Percentiles rank a stretch among this genome's conserved stretches.
phyloP scores from a whole-genome alignment of 2,329 filamentous ascomycete genomes.

The Aspergillus bombycis region DNA sequence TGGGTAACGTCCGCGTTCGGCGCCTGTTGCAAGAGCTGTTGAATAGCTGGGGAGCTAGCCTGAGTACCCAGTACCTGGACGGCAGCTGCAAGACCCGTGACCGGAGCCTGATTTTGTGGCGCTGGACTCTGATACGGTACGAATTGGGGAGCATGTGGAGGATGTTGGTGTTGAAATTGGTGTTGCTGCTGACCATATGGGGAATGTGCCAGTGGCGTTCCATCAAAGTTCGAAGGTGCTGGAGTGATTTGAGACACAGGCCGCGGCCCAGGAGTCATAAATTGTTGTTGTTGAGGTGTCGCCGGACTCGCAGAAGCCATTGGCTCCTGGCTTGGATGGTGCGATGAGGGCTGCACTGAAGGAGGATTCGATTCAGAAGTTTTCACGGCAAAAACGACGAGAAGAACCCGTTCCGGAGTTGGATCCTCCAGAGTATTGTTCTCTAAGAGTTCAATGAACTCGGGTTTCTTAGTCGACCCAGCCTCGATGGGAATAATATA shows the following conservation, averaged over 20 bases:
- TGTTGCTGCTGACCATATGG: constrained; percentile 23
- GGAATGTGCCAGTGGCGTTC: constrained; percentile 18
- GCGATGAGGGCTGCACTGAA: constrained; percentile 45
- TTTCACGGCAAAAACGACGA: constrained; percentile 83
- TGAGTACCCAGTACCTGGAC: constrained; percentile 66
- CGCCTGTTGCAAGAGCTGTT: constrained; percentile 70
- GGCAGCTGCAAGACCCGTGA: constrained; percentile 59
- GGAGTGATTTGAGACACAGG: constrained; percentile 25
- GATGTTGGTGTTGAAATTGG: constrained; percentile 18
- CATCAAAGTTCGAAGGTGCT: constrained; percentile 26
- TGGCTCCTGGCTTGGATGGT: constrained; percentile 41
- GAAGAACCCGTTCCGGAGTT: constrained; percentile 73
- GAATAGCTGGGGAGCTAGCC: constrained; percentile 66
- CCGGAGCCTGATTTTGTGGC: constrained; percentile 21
- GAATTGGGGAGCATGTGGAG: constrained; percentile 26
- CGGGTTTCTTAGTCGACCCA: constrained; percentile 69
- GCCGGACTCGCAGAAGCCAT: constrained; percentile 37
- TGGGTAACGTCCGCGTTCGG: constrained; percentile 70
- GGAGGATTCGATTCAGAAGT: constrained; percentile 53
- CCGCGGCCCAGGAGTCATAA: constrained; percentile 25
- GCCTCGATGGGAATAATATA: constrained; percentile 86
- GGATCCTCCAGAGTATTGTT: constrained; percentile 76
- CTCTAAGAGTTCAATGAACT: constrained; percentile 86
- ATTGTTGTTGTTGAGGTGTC: constrained; percentile 34
- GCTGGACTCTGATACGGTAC: constrained; percentile 25